Evolutionary conservation across 352 stramenopile species (phyloP), one percentile per base, ranked within the genome.

Genomic region (Phytophthora foliorum): DNA sequence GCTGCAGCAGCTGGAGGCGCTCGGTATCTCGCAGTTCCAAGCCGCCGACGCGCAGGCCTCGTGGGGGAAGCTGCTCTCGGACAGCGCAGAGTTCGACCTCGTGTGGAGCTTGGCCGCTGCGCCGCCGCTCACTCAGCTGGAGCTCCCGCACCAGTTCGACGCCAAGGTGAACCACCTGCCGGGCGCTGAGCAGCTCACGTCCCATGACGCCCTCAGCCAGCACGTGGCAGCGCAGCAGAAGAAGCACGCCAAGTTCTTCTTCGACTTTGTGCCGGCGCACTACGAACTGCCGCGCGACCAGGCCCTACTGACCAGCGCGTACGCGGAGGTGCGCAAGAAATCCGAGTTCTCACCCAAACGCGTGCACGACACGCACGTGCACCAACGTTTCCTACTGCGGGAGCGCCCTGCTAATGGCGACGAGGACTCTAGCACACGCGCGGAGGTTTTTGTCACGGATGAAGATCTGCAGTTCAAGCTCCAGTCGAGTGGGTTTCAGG

Each of bases 161-260:
- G 49, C 76, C 52, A 92, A 89, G 57, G 56, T 96, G 63, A 96
- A 95, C 67, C 84, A 82, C 57, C 44, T 96, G 9, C 89, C 87
- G 13, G 89, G 86, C 8, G 74, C 80, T 1, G 72, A 80, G 27
- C 61, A 69, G 19, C 69, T 95, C 57, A 83, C 76, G 19, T 80
- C 77, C 11, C 49, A 31, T 29, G 77, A 89, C 42, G 57, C 55
- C n/a, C 74, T 94, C 16, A 56, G 68, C 38, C 62, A 79, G 24
- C 82, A 94, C 59, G 63, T 92, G 24, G 24, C 59, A 29, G 51
- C 61, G 52, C 77, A 72, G 56, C 75, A 91, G 67, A 64, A 77
- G 56, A 76, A 74, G 31, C 77, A 90, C 25, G 72, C 72, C n/a
- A 87, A 84, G 58, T 91, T 81, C 61, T 84, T 81, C 55, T 96